These are phyloP conservation scores for Telopea speciosissima DNA, from an alignment of 177 flowering plant species.

Conservation along the genomic window DNA sequence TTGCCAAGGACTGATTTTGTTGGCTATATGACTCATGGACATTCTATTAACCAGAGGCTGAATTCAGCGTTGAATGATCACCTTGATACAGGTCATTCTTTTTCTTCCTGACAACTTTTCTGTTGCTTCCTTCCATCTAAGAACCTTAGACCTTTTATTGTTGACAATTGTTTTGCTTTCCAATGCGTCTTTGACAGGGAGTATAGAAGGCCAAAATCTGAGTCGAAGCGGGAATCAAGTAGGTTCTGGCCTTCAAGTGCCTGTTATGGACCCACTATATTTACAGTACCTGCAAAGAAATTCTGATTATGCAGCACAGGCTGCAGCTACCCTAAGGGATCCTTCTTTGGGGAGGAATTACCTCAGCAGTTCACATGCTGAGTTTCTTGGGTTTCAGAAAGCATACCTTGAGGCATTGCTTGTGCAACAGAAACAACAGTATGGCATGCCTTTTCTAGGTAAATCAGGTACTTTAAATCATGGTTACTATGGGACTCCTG, in stretches of 20 bases:
- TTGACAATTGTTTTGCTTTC: constrained; percentile 14
- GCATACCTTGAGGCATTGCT: constrained; percentile 52
- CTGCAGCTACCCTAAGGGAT: constrained; percentile 22
- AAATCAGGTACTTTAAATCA: constrained; percentile 38
- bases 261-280: constrained; percentile 37
- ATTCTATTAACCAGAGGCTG: constrained; percentile 28
- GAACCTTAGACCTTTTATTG: constrained; percentile 2
- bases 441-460: constrained; percentile 29
- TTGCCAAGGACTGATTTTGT: constrained; percentile 12
- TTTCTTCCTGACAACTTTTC: constrained; percentile 7
- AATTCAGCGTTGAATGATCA: constrained; percentile 24
- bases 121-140: neutral
- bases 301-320: constrained; percentile 33
- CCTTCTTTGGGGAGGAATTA: constrained; percentile 28
- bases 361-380: constrained; percentile 32
- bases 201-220: constrained; percentile 17
- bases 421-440: constrained; percentile 62
- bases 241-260: constrained; percentile 26
- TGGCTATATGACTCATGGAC: constrained; percentile 19
- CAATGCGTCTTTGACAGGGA: constrained; percentile 20
- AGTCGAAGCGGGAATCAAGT: constrained; percentile 28
- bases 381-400: constrained; percentile 47
- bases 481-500: constrained; percentile 34
- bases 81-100: constrained; percentile 38
- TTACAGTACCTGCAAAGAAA: constrained; percentile 33